phyloP scores from a whole-genome alignment of 2,329 filamentous ascomycete genomes.

The Lachnellula cervina region DNA sequence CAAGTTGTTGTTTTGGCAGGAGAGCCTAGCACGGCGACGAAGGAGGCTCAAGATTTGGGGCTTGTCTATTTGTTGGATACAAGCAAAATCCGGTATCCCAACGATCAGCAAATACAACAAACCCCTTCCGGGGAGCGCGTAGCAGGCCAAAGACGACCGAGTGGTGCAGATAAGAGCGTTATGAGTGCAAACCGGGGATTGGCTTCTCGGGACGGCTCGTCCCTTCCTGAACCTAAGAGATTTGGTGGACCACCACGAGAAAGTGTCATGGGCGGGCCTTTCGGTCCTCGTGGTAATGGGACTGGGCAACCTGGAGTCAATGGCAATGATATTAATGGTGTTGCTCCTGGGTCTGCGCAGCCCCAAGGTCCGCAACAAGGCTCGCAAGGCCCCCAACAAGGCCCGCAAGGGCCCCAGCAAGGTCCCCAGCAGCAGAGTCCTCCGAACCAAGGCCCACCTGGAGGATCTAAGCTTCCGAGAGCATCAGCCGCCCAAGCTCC shows the following conservation, averaged over 20 bases:
- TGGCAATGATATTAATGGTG: constrained; percentile 33
- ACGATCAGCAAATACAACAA: constrained; percentile 50
- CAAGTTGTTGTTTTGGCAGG: constrained; percentile 89
- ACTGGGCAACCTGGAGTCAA: constrained; percentile 33
- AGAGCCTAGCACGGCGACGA: constrained; percentile 83
- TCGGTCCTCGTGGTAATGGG: constrained; percentile 12
- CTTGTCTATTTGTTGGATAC: constrained; percentile 92
- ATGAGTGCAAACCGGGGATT: constrained; percentile 24
- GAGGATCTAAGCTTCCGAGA: constrained; percentile 53
- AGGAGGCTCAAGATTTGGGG: constrained; percentile 77
- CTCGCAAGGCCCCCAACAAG: constrained; percentile 4
- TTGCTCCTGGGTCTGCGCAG: constrained; percentile 29
- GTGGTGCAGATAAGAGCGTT: constrained; percentile 37
- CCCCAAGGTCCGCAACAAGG: constrained; percentile 28
- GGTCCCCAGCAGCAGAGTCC: constrained; percentile 37
- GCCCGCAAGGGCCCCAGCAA: too few species aligned
- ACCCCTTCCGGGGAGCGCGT: constrained; percentile 37
- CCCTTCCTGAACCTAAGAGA: constrained; percentile 42
- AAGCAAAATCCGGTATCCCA: constrained; percentile 92
- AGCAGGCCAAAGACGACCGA: constrained; percentile 35
- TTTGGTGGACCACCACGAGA: constrained; percentile 37
- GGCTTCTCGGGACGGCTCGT: constrained; percentile 27
- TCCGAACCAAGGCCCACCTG: constrained; percentile 45
- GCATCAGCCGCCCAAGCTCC: constrained; percentile 55
- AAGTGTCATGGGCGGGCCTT: constrained; percentile 38